A percentile compares a stretch with the other conserved stretches of the same genome.
Evolutionary conservation across 345 rosid genomes (phyloP).

Genomic region (Draba incana): DNA sequence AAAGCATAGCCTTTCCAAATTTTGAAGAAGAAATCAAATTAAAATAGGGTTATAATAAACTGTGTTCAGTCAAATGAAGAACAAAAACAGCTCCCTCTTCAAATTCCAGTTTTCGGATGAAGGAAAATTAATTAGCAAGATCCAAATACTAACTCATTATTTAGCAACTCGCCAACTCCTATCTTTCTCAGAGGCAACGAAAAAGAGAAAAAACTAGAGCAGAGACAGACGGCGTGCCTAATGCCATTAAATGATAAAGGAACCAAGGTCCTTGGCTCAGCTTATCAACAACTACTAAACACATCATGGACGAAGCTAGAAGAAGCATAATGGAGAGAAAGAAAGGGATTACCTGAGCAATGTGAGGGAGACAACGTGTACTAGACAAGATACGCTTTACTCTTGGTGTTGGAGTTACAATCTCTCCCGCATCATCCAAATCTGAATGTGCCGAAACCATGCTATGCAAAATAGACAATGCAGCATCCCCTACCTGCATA

Average conservation of each 20-base stretch:
- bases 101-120: constrained; percentile 3
- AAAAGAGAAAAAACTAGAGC: background rate
- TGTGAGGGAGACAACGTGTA: constrained; percentile 95
- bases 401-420: constrained; percentile 98
- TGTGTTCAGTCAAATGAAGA: constrained; percentile 15
- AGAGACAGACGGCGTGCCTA: constrained; percentile 12
- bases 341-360: constrained; percentile 75
- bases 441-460: constrained; percentile 99
- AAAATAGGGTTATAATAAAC: constrained; percentile 5
- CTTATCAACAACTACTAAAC: constrained; percentile 20
- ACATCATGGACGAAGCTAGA: constrained; percentile 22
- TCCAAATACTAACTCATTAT: constrained; percentile 17
- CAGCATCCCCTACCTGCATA: constrained; percentile 88
- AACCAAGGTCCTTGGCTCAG: background rate
- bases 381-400: constrained; percentile 95
- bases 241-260: constrained; percentile 3
- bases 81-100: constrained; percentile 11
- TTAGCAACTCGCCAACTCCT: background rate
- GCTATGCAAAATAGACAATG: constrained; percentile 89
- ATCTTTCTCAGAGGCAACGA: constrained; percentile 12
- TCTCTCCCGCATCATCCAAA: constrained; percentile 99
- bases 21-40: constrained; percentile 26
- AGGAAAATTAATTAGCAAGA: constrained; percentile 4
- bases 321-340: background rate
- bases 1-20: constrained; percentile 75